Base-by-base conservation (phyloP, 257 asterid genomes). In the Solanum chiquidenum region DNA sequence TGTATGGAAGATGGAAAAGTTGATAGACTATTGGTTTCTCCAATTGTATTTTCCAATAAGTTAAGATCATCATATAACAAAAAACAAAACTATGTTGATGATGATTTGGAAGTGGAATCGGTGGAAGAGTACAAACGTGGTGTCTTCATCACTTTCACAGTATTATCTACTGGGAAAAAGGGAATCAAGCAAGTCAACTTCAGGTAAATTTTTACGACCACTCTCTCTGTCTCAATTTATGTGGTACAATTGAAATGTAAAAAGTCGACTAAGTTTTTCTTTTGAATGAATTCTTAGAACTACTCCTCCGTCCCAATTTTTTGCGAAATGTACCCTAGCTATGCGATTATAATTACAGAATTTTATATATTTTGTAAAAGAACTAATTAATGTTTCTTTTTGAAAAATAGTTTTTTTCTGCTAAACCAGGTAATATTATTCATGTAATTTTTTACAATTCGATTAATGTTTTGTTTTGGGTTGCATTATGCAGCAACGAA, bases 121-220 rank as follows among this genome's bases (percentile, higher is more conserved):
- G 91, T 90, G 46, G 94, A 91, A 74, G 90, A 92, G 88, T 88
- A 86, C 89, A 90, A 90, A 58, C 88, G 89, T 16, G 94, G 94
- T 25, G 89, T 92, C 55, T 91, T 90, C 84, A 84, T 92, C 38
- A 91, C 93, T 74, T 80, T 90, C n/a, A 31, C 86, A 44, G 42
- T 82, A 27, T 64, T 86, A 34, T 89, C 91, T 29, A 84, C 75
- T 37, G 91, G 92, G 29, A 88, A 87, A 83, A 90, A 82, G 42
- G 90, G 72, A 83, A 92, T 90, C 89, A 88, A 86, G 86, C 88
- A 92, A 62, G 90, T 92, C 33, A 87, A 91, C 76, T 92, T 92
- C 91, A 92, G 94, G 94, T 92, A 91, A 84, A 37, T 79, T 49
- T 5, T 52, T 52, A 52, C 0, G 2, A 12, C 6, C 12, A 12